Evolutionary conservation across 2,329 filamentous ascomycete genomes (phyloP), one percentile per base, ranked within the genome.

Genomic region (Fusarium albosuccineum): DNA sequence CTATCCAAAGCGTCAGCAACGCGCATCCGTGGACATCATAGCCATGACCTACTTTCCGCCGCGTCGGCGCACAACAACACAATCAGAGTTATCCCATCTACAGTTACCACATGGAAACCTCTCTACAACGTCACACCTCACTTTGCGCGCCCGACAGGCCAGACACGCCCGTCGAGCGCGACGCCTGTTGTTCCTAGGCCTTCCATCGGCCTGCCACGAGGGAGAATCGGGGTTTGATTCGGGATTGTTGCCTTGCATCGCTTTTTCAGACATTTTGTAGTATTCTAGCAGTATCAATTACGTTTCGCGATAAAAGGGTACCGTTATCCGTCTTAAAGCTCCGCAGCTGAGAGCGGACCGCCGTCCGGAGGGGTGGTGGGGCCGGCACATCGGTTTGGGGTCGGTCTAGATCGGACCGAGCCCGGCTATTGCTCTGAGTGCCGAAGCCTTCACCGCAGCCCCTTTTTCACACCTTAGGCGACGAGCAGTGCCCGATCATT

Each of bases 91-190:
- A 77, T 93, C 91, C 81, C 91, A 87, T 66, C 91, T 85, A 81
- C 93, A 97, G 79, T 97, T 97, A 48, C 91, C 93, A 78, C 93
- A 97, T 1, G 93, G 93, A 39, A 90, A 90, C 45, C 91, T 90
- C 78, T 97, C 93, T 62, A 95, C 92, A 59, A 97, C 94, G 82
- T 97, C 94, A 82, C 94, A 97, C 57, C 94, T 88, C 30, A 97
- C 94, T 78, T 97, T 97, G 74, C 94, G 89, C 54, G 91, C 89
- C 72, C 94, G 87, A 79, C 94, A 97, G 71, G 91, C 93, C 63
- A 93, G 92, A 77, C 94, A 97, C 16, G 94, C 94, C 70, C 94
- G 92, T 7, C 93, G 93, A 6, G 94, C 93, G 75, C 94, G 87
- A 72, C 93, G 87, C 81, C 97, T 97, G 52, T 80, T 86, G 63